Percentiles rank a stretch among this genome's conserved stretches.
Conservation (phyloP, 768 basidiomycete species). For the Steccherinum ochraceum region DNA sequence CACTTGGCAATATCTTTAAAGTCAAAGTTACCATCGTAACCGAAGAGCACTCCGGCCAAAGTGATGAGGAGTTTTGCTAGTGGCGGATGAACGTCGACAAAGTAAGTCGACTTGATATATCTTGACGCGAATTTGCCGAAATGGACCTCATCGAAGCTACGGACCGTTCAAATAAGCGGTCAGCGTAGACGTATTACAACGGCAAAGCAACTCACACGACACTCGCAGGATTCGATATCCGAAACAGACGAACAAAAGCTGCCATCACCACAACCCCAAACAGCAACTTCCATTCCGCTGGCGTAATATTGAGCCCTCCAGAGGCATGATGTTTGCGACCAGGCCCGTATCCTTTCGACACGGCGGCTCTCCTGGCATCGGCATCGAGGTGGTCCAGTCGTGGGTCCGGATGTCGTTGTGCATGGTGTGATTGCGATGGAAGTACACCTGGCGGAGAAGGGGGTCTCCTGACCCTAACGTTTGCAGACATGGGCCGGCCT, state of each 20-base stretch:
- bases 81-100: constrained; percentile 95
- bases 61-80: constrained; percentile 95
- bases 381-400: constrained; percentile 67
- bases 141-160: constrained; percentile 96
- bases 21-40: constrained; percentile 91
- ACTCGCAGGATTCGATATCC: constrained; percentile 78
- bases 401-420: constrained; percentile 58
- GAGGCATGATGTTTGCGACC: constrained; percentile 34
- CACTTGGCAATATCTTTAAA: constrained; percentile 98
- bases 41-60: constrained; percentile 77
- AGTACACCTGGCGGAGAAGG: constrained; percentile 57
- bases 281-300: constrained; percentile 75
- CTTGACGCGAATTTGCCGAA: constrained; percentile 95
- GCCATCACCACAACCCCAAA: constrained; percentile 63
- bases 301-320: constrained; percentile 60
- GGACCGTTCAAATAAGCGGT: background rate
- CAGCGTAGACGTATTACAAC: too few relatives aligned
- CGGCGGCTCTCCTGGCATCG: constrained; percentile 63
- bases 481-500: constrained; percentile 30
- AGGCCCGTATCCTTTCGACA: constrained; percentile 57
- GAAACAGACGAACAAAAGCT: constrained; percentile 75
- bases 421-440: constrained; percentile 26
- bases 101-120: constrained; percentile 90
- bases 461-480: constrained; percentile 61
- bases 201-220: constrained; percentile 93